Evolutionary conservation across 2,329 filamentous ascomycete genomes (phyloP).

Genomic region (Cladosporium sp.): DNA sequence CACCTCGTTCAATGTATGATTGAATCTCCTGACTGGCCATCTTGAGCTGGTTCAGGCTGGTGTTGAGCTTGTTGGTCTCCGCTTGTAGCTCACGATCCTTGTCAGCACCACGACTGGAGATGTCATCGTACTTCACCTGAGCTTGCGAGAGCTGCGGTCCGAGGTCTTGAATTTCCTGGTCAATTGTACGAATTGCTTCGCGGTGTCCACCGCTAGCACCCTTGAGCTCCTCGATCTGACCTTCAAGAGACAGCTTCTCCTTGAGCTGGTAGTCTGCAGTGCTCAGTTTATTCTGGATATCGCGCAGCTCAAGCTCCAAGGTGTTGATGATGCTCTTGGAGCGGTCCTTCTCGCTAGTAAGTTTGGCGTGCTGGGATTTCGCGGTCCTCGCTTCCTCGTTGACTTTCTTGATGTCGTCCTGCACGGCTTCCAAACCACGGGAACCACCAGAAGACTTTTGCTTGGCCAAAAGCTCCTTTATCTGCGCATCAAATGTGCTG

Average conservation of each 20-base stretch:
- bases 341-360: conserved; percentile 71
- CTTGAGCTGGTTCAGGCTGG: conserved; percentile 75
- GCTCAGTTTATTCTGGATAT: conserved; percentile 72
- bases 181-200: conserved; percentile 67
- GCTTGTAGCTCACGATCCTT: conserved; percentile 73
- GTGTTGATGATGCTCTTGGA: conserved; percentile 65
- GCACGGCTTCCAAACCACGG: conserved; percentile 80
- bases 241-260: conserved; percentile 71
- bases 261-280: conserved; percentile 74
- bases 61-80: conserved; percentile 70
- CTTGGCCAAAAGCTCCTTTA: conserved; percentile 73
- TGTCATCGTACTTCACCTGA: conserved; percentile 74
- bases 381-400: conserved; percentile 67
- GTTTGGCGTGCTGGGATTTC: conserved; percentile 65
- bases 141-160: conserved; percentile 76
- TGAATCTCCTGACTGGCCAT: conserved; percentile 76
- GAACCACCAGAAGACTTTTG: conserved; percentile 67
- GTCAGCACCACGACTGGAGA: conserved; percentile 67
- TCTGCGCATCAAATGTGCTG: conserved; percentile 68
- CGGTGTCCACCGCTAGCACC: conserved; percentile 69
- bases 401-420: conserved; percentile 69
- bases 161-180: conserved; percentile 72
- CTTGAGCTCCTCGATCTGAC: conserved; percentile 73
- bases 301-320: conserved; percentile 76
- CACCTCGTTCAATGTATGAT: conserved; percentile 75